Percentiles rank a stretch among this genome's conserved stretches.
Conservation (phyloP, 75 land plant genomes). For the Selaginella tamariscina region DNA sequence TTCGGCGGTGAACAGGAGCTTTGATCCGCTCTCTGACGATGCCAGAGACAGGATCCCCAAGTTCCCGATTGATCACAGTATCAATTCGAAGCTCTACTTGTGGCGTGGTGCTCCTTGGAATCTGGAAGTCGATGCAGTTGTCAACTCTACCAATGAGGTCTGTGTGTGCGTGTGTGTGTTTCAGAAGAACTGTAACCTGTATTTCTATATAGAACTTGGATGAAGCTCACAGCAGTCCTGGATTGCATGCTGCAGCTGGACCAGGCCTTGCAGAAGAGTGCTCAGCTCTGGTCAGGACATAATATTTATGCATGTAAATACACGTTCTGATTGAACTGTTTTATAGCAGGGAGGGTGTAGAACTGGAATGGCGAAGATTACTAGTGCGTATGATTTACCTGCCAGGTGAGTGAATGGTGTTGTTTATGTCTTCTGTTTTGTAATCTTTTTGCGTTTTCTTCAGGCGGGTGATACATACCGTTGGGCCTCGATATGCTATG, state of each 20-base stretch:
- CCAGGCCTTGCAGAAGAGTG: slow-evolving; percentile 95
- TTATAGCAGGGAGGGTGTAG: slow-evolving; percentile 78
- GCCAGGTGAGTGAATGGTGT: slow-evolving; percentile 58
- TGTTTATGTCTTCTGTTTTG: background rate
- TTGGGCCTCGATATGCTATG: slow-evolving; percentile 95
- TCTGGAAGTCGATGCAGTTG: slow-evolving; percentile 95
- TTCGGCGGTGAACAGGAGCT: background rate
- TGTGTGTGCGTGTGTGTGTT: too few relatives aligned
- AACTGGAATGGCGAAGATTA: slow-evolving; percentile 95
- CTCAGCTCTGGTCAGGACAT: slow-evolving; percentile 52
- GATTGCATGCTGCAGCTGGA: slow-evolving; percentile 95
- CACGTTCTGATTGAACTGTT: background rate
- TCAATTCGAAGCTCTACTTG: slow-evolving; percentile 75
- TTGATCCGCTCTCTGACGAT: slow-evolving; percentile 12
- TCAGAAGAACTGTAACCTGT: background rate
- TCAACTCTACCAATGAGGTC: slow-evolving; percentile 97
- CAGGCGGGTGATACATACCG: slow-evolving; percentile 95
- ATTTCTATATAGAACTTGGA: slow-evolving; percentile 83
- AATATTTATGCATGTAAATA: background rate
- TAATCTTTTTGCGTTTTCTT: slow-evolving; percentile 8
- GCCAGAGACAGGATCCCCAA: slow-evolving; percentile 37
- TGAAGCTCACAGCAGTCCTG: slow-evolving; percentile 95
- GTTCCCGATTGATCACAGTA: slow-evolving; percentile 77
- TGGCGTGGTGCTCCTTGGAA: slow-evolving; percentile 95
- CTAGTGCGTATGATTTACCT: slow-evolving; percentile 91